Conservation (phyloP, 2,329 filamentous ascomycete species). For the Thelonectria olida region DNA sequence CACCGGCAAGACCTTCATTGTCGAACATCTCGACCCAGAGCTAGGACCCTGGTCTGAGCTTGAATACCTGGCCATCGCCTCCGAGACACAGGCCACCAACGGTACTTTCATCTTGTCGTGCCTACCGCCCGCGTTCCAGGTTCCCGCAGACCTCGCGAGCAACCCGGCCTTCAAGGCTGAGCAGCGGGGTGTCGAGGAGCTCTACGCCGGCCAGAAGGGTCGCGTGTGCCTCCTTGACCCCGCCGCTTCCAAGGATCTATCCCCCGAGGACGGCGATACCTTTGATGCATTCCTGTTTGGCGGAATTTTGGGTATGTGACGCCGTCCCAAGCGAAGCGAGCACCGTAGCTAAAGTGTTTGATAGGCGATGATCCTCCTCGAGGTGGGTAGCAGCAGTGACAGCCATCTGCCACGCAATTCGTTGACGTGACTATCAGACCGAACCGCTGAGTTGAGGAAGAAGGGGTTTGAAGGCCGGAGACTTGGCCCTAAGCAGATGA, state of each 20-base stretch:
- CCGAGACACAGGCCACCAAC: conserved; percentile 75
- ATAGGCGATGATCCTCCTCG: conserved; percentile 91
- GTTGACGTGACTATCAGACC: conserved; percentile 64
- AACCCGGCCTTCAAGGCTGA: conserved; percentile 76
- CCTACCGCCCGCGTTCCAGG: conserved; percentile 73
- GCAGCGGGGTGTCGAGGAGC: conserved; percentile 80
- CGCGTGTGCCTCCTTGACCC: conserved; percentile 92
- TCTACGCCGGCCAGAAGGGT: conserved; percentile 77
- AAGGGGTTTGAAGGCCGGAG: conserved; percentile 91
- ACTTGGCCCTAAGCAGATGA: conserved; percentile 95
- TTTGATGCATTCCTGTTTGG: conserved; percentile 97
- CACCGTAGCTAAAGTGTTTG: conserved; percentile 23
- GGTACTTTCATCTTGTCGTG: conserved; percentile 85
- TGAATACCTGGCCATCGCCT: conserved; percentile 89
- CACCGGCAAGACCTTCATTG: conserved; percentile 79
- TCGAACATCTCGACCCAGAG: conserved; percentile 96
- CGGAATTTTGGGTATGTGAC: conserved; percentile 82
- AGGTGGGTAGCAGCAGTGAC: conserved; percentile 65
- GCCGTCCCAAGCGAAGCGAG: not conserved
- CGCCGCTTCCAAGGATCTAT: conserved; percentile 80
- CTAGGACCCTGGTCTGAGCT: conserved; percentile 93
- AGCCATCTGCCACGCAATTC: conserved; percentile 8
- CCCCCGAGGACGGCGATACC: conserved; percentile 79
- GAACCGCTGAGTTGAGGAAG: conserved; percentile 92
- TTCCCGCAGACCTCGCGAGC: conserved; percentile 65